These are phyloP conservation scores for Chytriomyces confervae DNA, from an alignment of 192 early-diverging fungal species.

Conservation along the genomic window DNA sequence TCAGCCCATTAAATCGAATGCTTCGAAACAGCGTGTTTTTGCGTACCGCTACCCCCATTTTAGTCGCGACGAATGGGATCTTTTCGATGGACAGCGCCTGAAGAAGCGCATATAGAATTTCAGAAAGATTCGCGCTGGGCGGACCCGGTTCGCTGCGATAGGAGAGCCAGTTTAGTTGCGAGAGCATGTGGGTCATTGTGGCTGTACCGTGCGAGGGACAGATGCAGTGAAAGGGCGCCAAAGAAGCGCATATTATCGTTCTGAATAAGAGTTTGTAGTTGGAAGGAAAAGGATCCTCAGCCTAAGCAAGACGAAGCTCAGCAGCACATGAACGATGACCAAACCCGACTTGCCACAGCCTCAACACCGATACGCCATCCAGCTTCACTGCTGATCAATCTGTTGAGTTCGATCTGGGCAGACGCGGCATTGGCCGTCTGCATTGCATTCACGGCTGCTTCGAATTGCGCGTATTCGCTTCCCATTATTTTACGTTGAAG, in stretches of 20 bases:
- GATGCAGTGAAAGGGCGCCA: constrained; percentile 21
- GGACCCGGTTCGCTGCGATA: constrained; percentile 11
- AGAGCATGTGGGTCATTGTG: neutral
- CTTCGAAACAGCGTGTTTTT: neutral
- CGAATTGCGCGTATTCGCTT: neutral
- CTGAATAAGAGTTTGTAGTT: neutral
- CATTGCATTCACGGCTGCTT: constrained; percentile 6
- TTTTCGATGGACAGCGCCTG: neutral
- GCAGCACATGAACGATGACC: neutral
- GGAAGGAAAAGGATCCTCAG: neutral
- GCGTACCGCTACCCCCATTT: constrained; percentile 21
- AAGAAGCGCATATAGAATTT: constrained; percentile 18
- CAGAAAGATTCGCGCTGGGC: neutral
- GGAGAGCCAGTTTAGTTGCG: neutral
- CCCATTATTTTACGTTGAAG: too few relatives aligned
- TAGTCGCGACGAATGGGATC: constrained; percentile 16
- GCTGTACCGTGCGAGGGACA: constrained; percentile 11
- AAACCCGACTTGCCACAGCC: neutral
- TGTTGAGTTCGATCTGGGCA: neutral
- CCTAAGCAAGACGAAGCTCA: neutral
- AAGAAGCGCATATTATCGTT: constrained; percentile 24
- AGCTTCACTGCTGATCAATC: neutral
- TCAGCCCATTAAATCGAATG: too few relatives aligned
- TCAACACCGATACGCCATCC: neutral
- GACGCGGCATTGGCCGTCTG: neutral